These are phyloP conservation scores for Juncus inflexus DNA, from an alignment of 176 grass and related monocot species.

Conservation along the genomic window DNA sequence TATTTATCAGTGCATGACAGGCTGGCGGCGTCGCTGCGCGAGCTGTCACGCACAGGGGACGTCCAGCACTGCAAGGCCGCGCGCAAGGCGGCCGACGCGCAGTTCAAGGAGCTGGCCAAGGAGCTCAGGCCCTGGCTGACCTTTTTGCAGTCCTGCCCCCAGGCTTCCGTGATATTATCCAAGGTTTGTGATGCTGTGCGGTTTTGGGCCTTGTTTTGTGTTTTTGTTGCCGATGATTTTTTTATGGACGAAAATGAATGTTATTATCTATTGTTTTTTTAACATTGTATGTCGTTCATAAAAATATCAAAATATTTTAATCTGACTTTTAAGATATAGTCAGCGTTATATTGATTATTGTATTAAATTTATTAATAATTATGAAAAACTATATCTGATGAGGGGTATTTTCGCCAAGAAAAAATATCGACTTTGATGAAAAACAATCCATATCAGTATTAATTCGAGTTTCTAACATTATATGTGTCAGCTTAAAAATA, in stretches of 20 bases:
- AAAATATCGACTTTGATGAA: no score
- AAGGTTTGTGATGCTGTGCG: slow-evolving; percentile 46
- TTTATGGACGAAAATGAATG: background rate
- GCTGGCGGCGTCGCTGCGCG: slow-evolving; percentile 66
- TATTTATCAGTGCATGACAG: slow-evolving; percentile 72
- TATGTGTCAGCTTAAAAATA: no score
- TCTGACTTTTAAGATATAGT: no score
- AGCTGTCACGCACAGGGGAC: slow-evolving; percentile 84
- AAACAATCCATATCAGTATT: slow-evolving; percentile 3
- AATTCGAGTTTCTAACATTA: background rate
- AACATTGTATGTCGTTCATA: background rate
- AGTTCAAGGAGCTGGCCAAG: slow-evolving; percentile 87
- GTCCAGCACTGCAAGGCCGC: slow-evolving; percentile 70
- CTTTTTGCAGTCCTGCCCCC: slow-evolving; percentile 68
- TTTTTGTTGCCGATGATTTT: background rate
- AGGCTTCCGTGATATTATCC: slow-evolving; percentile 76
- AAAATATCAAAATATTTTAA: background rate
- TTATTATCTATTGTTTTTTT: background rate
- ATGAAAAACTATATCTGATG: no score
- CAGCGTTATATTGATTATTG: no score
- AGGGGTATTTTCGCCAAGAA: no score
- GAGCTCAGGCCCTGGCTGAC: slow-evolving; percentile 65
- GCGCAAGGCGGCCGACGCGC: slow-evolving; percentile 79
- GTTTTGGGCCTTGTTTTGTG: slow-evolving; percentile 7
- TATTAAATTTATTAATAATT: no score